Evolutionary conservation across 495 filamentous ascomycete species (phyloP), one percentile per base, ranked within the genome.

Genomic region (Evernia prunastri): DNA sequence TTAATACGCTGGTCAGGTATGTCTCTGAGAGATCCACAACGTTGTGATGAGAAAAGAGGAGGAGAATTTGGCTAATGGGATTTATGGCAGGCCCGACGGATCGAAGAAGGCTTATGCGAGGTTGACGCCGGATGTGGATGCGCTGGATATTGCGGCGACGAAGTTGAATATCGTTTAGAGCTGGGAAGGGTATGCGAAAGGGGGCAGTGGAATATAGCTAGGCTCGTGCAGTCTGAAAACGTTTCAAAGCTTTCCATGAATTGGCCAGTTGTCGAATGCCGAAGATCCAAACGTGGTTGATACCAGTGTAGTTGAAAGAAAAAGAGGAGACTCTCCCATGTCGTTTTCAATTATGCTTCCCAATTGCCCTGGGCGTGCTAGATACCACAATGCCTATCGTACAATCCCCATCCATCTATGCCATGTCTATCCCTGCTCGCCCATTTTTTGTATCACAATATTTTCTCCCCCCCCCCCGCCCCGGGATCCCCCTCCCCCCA

Each of bases 1-100:
- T 99, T 81, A 99, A 97, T 85, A 97, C 94, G 68, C 87, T 99
- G 66, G 91, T 99, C 82, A 88, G 93, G 91, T 95, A 83, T 31
- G 81, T 77, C 59, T 62, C 12, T 59, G 31, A 53, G 12, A 10
- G 9, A 27, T 39, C 4, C 17, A 37, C 13, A 20, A 6, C 10
- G 25, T 0, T 25, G 15, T 18, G 25, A 58, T 27, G 59, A 31
- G 29, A 35, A 25, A 17, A n/a, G 45, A 11, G 18, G 25, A 15
- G 6, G 33, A 20, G 33, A 20, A n/a, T 4, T 33, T 29, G 23
- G 54, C 10, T 66, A 54, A 59, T 45, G 56, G 35, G 35, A 58
- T 36, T 4, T 25, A 12, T 65, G 39, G 17, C 68, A 96, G 92
- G 73, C 93, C 94, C 69, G 92, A 97, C 77, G 94, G 93, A 75